Evolutionary conservation across 805 yeast species (phyloP).

Genomic region (Suhomyces xylopsoci): DNA sequence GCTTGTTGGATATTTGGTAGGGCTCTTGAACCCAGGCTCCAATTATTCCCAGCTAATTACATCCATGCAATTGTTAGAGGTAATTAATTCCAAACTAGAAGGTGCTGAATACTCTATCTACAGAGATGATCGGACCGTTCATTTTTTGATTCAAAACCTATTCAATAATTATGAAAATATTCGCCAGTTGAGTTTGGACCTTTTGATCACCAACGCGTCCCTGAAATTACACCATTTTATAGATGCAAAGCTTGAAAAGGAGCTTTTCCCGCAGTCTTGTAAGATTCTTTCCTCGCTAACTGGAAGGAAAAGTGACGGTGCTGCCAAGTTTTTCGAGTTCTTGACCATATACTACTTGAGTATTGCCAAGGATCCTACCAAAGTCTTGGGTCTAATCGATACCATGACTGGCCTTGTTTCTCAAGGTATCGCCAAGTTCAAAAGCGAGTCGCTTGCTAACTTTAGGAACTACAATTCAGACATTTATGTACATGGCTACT

Average conservation of each 20-base stretch:
- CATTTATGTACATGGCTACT: slow-evolving; percentile 59
- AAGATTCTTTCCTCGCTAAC: slow-evolving; percentile 36
- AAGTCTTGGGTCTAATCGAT: not conserved
- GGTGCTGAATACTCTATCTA: slow-evolving; percentile 43
- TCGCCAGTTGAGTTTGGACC: slow-evolving; percentile 47
- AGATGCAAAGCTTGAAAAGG: not conserved
- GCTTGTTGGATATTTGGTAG: slow-evolving; percentile 60
- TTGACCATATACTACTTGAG: slow-evolving; percentile 24
- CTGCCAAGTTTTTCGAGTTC: slow-evolving; percentile 63
- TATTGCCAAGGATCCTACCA: not conserved
- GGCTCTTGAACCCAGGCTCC: slow-evolving; percentile 47
- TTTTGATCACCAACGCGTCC: slow-evolving; percentile 36
- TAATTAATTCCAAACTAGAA: slow-evolving; percentile 6
- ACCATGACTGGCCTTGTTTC: not conserved
- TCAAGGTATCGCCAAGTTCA: not conserved
- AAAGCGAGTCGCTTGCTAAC: not conserved
- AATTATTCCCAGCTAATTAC: slow-evolving; percentile 38
- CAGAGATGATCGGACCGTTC: slow-evolving; percentile 25
- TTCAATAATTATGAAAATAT: slow-evolving; percentile 77
- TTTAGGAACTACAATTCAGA: not conserved
- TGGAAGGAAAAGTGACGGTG: slow-evolving; percentile 74
- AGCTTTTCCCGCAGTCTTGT: not conserved
- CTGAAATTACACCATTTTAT: not conserved
- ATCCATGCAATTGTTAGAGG: slow-evolving; percentile 15
- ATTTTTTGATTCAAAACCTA: slow-evolving; percentile 58